Percentiles rank a stretch among this genome's conserved stretches.
Evolutionary conservation across 148 eudicot species (phyloP).

Genomic region (Fallopia convolvulus): DNA sequence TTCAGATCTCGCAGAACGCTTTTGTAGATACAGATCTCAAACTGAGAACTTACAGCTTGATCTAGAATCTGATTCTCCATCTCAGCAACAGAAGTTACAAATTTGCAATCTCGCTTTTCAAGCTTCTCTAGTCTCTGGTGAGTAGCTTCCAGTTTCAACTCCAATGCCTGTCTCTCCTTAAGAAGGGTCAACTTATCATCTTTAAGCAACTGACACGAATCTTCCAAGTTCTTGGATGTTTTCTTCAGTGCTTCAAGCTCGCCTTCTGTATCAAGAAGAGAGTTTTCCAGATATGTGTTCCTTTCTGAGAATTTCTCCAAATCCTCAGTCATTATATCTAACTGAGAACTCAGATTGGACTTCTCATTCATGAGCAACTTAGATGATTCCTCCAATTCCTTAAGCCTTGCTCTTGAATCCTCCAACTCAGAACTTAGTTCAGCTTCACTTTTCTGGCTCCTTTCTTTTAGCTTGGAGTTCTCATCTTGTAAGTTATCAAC

Average conservation of each 20-base stretch:
- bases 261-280: conserved; percentile 54
- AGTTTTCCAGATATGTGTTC: conserved; percentile 55
- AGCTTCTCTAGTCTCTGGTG: conserved; percentile 41
- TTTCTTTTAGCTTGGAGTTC: conserved; percentile 48
- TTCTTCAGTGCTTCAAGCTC: conserved; percentile 64
- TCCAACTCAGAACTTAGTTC: conserved; percentile 57
- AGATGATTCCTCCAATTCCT: conserved; percentile 56
- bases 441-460: conserved; percentile 38
- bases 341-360: conserved; percentile 43
- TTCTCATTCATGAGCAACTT: conserved; percentile 52
- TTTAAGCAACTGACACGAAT: conserved; percentile 52
- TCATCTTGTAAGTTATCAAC: conserved; percentile 60
- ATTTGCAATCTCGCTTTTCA: conserved; percentile 25
- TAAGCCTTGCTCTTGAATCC: conserved; percentile 52
- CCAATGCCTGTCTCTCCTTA: conserved; percentile 41
- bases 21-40: conserved; percentile 59
- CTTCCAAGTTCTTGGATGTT: conserved; percentile 59
- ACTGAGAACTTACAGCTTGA: conserved; percentile 45
- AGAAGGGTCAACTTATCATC: conserved; percentile 51
- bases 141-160: conserved; percentile 45
- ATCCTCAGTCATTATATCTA: conserved; percentile 52
- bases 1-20: conserved; percentile 48
- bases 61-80: conserved; percentile 62
- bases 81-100: conserved; percentile 23
- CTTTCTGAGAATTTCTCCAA: conserved; percentile 58